These are phyloP conservation scores for Phytophthora sp. DNA, from an alignment of 352 stramenopile genomes.

Conservation along the genomic window DNA sequence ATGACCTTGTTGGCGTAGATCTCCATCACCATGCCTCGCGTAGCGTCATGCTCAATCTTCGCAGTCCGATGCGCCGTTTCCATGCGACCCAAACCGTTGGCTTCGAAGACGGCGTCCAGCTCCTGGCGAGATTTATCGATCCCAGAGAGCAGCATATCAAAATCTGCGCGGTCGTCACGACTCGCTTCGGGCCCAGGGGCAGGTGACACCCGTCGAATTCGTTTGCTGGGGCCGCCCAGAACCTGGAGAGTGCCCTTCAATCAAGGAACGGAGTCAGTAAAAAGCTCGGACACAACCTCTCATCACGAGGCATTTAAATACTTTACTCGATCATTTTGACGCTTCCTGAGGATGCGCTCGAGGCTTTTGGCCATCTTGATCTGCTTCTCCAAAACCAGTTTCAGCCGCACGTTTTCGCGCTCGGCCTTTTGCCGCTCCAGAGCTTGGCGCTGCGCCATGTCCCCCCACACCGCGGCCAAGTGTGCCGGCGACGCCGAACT, in stretches of 20 bases:
- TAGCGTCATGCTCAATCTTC: constrained; percentile 40
- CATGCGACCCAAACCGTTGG: constrained; percentile 38
- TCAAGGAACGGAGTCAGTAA: constrained; percentile 31
- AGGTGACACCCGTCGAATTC: constrained; percentile 32
- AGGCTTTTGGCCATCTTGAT: constrained; percentile 54
- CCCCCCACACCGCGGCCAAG: constrained; percentile 44
- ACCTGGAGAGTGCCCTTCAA: constrained; percentile 31
- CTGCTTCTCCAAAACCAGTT: constrained; percentile 53
- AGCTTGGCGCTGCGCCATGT: constrained; percentile 47
- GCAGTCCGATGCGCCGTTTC: constrained; percentile 37
- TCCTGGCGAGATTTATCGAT: constrained; percentile 39
- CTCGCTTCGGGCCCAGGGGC: constrained; percentile 9
- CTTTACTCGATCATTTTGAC: constrained; percentile 44
- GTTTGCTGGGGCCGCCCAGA: constrained; percentile 30
- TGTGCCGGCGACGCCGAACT: constrained; percentile 19
- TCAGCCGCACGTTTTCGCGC: constrained; percentile 54
- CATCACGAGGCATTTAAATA: constrained; percentile 22
- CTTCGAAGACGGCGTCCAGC: constrained; percentile 41
- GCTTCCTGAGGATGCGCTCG: constrained; percentile 42
- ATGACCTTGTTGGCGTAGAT: constrained; percentile 50
- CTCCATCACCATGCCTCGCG: constrained; percentile 42
- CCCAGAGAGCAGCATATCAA: constrained; percentile 36
- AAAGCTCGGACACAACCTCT: constrained; percentile 9
- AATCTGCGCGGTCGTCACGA: constrained; percentile 30
- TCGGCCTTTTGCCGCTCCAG: constrained; percentile 46